Evolutionary conservation across 768 basidiomycete genomes (phyloP).

Genomic region (Boletus pseudopeckii): DNA sequence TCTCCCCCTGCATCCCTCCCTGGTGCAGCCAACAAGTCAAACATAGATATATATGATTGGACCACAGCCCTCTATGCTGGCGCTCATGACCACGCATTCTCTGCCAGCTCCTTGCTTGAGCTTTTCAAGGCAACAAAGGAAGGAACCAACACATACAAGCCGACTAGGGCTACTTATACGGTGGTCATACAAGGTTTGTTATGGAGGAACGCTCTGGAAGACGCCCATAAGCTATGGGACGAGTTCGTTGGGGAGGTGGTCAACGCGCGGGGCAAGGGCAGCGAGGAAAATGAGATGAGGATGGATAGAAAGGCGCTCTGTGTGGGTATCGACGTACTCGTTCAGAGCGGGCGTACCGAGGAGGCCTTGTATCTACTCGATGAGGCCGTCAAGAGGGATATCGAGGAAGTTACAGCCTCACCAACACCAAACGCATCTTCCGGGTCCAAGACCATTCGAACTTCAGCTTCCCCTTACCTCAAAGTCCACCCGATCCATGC

Average conservation of each 20-base stretch:
- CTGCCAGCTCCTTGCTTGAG: slow-evolving; percentile 33
- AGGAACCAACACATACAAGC: slow-evolving; percentile 31
- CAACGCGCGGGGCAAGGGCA: not conserved
- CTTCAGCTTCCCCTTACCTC: slow-evolving; percentile 9
- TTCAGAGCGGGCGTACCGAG: slow-evolving; percentile 40
- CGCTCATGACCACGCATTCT: slow-evolving; percentile 36
- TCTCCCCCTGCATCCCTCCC: not conserved
- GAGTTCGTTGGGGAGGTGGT: slow-evolving; percentile 29
- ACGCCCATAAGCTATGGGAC: slow-evolving; percentile 45
- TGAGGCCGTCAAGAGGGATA: slow-evolving; percentile 29
- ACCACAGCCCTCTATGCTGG: slow-evolving; percentile 46
- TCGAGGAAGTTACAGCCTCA: not conserved
- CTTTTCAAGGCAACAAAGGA: slow-evolving; percentile 36
- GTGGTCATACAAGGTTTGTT: slow-evolving; percentile 53
- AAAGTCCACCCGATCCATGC: slow-evolving; percentile 36
- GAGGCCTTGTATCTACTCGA: slow-evolving; percentile 53
- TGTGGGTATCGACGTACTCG: slow-evolving; percentile 49
- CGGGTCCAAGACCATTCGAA: not conserved
- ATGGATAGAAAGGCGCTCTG: slow-evolving; percentile 49
- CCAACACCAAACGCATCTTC: not conserved
- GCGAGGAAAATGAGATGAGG: slow-evolving; percentile 8
- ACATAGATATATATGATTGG: slow-evolving; percentile 44
- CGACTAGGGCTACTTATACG: slow-evolving; percentile 49
- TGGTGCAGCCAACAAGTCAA: slow-evolving; percentile 18
- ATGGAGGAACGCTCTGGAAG: slow-evolving; percentile 35